Evolutionary conservation across 768 basidiomycete species (phyloP).

Genomic region (Agaricus sinodeliciosus): DNA sequence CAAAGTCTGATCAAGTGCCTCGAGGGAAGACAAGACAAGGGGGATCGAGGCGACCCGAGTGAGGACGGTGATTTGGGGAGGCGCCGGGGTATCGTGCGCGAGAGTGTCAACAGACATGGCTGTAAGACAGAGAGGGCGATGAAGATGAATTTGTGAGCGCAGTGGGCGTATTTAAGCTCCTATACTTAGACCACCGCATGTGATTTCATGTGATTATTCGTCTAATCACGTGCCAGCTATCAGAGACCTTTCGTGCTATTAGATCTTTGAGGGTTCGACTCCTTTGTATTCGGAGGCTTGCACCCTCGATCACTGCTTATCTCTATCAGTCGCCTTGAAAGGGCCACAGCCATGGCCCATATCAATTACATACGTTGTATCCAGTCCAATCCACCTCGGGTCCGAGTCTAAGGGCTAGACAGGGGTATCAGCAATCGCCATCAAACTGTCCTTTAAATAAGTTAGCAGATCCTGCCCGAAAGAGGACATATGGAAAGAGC

Average conservation of each 20-base stretch:
- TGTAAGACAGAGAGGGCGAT: constrained; percentile 4
- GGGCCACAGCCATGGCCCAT: not conserved
- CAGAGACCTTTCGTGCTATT: no score
- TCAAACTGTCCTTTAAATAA: no score
- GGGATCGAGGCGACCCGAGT: constrained; percentile 68
- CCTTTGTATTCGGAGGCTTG: not conserved
- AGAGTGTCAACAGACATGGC: constrained; percentile 18
- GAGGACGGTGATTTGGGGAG: constrained; percentile 57
- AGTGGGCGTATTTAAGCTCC: not conserved
- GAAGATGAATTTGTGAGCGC: not conserved
- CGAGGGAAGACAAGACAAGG: constrained; percentile 57
- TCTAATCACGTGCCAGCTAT: not conserved
- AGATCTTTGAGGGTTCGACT: no score
- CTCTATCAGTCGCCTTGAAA: not conserved
- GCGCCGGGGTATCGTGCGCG: constrained; percentile 20
- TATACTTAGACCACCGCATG: not conserved
- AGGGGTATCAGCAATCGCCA: no score
- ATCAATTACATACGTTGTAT: no score
- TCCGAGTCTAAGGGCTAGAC: no score
- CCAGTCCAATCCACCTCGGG: no score
- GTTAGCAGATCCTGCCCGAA: no score
- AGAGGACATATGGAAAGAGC: no score
- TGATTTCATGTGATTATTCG: not conserved
- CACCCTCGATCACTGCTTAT: no score
- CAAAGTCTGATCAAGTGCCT: constrained; percentile 53